Evolutionary conservation across 176 grass and related monocot genomes (phyloP), one percentile per base, ranked within the genome.

Genomic region (Lolium rigidum): DNA sequence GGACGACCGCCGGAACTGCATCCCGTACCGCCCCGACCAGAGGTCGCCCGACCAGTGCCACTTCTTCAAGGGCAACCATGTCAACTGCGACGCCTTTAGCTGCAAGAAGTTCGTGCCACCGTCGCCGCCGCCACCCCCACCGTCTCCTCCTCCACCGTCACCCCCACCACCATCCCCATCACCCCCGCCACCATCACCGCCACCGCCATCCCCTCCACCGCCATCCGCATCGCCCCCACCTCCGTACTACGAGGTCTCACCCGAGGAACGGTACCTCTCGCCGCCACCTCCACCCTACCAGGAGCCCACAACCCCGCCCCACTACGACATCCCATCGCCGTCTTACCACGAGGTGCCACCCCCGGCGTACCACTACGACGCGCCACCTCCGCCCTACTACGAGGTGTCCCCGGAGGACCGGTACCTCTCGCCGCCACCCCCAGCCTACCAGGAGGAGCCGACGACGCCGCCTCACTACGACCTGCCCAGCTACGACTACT

Each of bases 91-190:
- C 47, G 82, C 91, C 0, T 93, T 96, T 39, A 84, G 13, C 5
- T 96, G 94, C 73, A 93, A 96, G 75, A 93, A 93, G 60, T 96
- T 93, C 64, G 78, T 92, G 11, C 16, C 82, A 1, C 89, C 94
- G 14, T 89, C 87, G 8, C 91, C 94, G 0, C 91, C 90, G 0
- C 86, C 90, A 2, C 77, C 92, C 0, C 83, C 90, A 0, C 82
- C 87, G 0, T 62, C 91, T 0, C 82, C 91, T 3, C 50, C 91
- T 0, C 83, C 91, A 0, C 69, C 83, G 0, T 52, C 89, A 0
- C 47, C 86, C 0, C 52, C 83, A 0, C 84, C 86, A 0, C 62
- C 86, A 0, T 44, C 90, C 0, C 68, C 90, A 0, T 70, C 84
- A 0, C 83, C 90, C 0, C 83, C 91, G 0, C 81, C 90, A 0